Evolutionary conservation across 2,329 filamentous ascomycete genomes (phyloP).

Genomic region (Ophiostoma montium): DNA sequence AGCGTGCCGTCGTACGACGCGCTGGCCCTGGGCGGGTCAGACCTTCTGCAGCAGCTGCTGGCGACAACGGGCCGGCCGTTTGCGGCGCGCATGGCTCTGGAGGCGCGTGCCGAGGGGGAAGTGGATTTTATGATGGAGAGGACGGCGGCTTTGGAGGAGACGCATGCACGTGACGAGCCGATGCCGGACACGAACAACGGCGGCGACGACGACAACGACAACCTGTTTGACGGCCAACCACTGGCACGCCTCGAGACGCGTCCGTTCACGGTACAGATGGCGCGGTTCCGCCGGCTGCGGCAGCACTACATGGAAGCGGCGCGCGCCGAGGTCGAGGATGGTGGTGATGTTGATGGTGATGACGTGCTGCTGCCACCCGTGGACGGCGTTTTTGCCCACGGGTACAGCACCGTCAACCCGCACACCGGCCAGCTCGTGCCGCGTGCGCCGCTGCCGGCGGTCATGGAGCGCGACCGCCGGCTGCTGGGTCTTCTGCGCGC

Average conservation of each 20-base stretch:
- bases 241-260: conserved; percentile 5
- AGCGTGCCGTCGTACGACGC: not conserved
- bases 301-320: conserved; percentile 11
- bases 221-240: not conserved
- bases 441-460: conserved; percentile 11
- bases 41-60: not conserved
- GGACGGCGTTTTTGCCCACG: conserved; percentile 5
- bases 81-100: not conserved
- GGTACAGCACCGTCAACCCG: conserved; percentile 9
- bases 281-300: conserved; percentile 8
- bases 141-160: not conserved
- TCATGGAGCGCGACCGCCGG: conserved; percentile 16
- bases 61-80: conserved; percentile 3
- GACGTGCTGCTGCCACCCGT: conserved; percentile 16
- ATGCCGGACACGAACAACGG: not conserved
- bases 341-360: conserved; percentile 11
- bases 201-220: not conserved
- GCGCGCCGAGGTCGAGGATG: conserved; percentile 6
- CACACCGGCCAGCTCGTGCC: conserved; percentile 4
- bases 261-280: conserved; percentile 11
- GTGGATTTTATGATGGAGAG: no score
- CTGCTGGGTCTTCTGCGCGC: conserved; percentile 17
- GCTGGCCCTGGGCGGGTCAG: not conserved
- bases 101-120: no score
- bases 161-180: no score